phyloP scores from a whole-genome alignment of 2,329 filamentous ascomycete species.

The Sarocladium strictum region DNA sequence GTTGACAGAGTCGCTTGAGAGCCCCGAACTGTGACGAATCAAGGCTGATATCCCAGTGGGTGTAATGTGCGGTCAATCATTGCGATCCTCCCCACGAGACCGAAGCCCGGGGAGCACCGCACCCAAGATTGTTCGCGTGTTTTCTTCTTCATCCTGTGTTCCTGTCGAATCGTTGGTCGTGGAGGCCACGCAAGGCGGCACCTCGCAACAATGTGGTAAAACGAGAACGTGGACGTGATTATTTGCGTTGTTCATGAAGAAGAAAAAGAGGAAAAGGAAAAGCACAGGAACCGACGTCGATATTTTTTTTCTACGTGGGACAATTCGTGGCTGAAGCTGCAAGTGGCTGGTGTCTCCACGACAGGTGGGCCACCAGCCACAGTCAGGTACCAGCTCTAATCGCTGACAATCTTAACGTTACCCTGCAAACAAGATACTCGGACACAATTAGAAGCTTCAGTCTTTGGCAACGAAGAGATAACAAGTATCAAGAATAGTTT shows the following conservation, averaged over 20 bases:
- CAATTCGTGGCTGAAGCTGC: not conserved
- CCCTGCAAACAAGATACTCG: not conserved
- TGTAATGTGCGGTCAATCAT: constrained; percentile 52
- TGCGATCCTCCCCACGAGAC: constrained; percentile 49
- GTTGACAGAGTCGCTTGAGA: too few species aligned
- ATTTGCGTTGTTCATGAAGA: constrained; percentile 42
- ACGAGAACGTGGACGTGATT: constrained; percentile 34
- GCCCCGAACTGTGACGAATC: too few species aligned
- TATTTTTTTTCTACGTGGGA: constrained; percentile 5
- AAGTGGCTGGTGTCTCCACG: constrained; percentile 3
- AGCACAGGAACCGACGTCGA: constrained; percentile 14
- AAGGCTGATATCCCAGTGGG: too few species aligned
- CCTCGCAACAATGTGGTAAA: constrained; percentile 38
- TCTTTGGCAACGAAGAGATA: too few species aligned
- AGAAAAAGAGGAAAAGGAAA: constrained; percentile 22
- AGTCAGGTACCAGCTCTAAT: too few species aligned
- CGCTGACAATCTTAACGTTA: too few species aligned
- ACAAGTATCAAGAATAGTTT: too few species aligned
- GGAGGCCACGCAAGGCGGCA: constrained; percentile 33
- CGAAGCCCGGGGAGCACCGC: constrained; percentile 41
- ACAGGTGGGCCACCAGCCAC: not conserved
- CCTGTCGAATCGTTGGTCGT: constrained; percentile 40
- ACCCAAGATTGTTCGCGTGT: constrained; percentile 51
- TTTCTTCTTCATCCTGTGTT: constrained; percentile 48
- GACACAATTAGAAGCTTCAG: too few species aligned